Evolutionary conservation across 441 rosid genomes (phyloP).

Genomic region (Corymbia citriodora): DNA sequence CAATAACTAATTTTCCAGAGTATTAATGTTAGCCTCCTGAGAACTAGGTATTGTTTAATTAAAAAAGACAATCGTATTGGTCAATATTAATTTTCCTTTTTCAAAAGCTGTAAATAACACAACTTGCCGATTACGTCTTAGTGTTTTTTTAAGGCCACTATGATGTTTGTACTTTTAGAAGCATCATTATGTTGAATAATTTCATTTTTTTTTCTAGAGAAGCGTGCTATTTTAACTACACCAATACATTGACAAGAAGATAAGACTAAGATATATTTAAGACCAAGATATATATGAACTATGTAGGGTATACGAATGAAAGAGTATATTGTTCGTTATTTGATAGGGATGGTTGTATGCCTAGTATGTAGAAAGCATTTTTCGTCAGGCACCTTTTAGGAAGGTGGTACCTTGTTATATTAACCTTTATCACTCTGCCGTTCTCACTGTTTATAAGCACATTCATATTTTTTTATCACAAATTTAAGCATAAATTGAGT

Average conservation of each 20-base stretch:
- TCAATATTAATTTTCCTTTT: neutral
- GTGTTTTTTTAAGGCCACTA: neutral
- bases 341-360: neutral
- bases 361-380: neutral
- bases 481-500: neutral
- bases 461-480: neutral
- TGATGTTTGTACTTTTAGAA: fast-evolving
- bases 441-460: neutral
- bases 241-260: neutral
- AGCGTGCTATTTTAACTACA: neutral
- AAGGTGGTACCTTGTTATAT: neutral
- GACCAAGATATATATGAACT: neutral
- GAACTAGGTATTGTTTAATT: neutral
- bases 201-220: neutral
- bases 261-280: neutral
- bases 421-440: neutral
- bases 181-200: neutral
- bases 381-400: neutral
- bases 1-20: neutral
- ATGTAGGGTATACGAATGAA: neutral
- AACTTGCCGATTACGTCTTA: neutral
- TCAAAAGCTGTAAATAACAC: neutral
- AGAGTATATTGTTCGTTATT: neutral
- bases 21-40: neutral
- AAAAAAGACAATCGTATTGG: fast-evolving